Evolutionary conservation across 169 alveolate genomes (phyloP).

Genomic region (Eimeria praecox): DNA sequence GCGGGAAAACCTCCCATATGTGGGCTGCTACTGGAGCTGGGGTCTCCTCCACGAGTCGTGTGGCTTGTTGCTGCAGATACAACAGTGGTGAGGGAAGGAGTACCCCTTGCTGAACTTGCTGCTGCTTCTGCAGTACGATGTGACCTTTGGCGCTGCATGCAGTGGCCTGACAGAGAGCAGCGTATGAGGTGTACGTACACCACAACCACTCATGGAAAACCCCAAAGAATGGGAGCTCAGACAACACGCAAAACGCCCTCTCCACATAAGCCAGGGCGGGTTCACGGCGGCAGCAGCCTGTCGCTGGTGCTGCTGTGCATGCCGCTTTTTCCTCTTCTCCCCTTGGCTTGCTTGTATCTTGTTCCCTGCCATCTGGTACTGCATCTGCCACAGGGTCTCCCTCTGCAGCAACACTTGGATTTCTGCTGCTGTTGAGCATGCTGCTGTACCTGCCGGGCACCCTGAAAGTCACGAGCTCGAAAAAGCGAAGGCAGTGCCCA

Average conservation of each 20-base stretch:
- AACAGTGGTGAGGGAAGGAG: conserved; percentile 46
- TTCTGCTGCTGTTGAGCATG: background rate
- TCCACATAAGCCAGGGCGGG: conserved; percentile 63
- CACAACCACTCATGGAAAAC: conserved; percentile 59
- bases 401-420: background rate
- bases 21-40: conserved; percentile 68
- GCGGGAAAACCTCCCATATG: conserved; percentile 59
- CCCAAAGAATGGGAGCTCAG: conserved; percentile 52
- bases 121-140: conserved; percentile 63
- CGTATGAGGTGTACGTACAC: conserved; percentile 61
- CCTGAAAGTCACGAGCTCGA: conserved; percentile 47
- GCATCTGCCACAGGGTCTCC: conserved; percentile 4
- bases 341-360: background rate
- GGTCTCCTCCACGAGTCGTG: conserved; percentile 58
- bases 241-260: conserved; percentile 62
- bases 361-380: background rate
- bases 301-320: background rate
- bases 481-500: conserved; percentile 62
- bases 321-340: background rate
- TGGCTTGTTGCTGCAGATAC: conserved; percentile 60
- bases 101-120: conserved; percentile 11
- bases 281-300: conserved; percentile 2
- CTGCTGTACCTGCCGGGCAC: background rate
- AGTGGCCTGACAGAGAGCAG: conserved; percentile 56
- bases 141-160: conserved; percentile 44